These are phyloP conservation scores for Hypoxylon sp. DNA, from an alignment of 2,329 filamentous ascomycete species.

Conservation along the genomic window DNA sequence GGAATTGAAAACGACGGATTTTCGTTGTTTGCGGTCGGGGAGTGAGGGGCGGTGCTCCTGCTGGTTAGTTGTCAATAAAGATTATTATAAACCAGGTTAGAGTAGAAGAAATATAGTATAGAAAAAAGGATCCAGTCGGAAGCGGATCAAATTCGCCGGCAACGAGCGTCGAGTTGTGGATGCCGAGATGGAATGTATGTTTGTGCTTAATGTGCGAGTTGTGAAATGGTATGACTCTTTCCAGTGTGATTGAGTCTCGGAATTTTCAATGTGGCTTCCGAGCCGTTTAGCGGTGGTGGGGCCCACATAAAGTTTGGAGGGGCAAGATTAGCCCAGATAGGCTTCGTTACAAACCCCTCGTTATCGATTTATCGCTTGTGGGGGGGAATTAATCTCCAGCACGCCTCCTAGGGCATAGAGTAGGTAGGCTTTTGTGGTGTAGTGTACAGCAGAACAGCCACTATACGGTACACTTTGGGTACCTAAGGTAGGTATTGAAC, in stretches of 20 bases:
- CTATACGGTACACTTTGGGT: neutral
- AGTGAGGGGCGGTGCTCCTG: constrained; percentile 51
- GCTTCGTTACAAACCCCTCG: constrained; percentile 25
- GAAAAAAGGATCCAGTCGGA: constrained; percentile 8
- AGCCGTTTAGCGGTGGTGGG: constrained; percentile 27
- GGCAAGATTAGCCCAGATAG: constrained; percentile 27
- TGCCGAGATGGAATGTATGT: constrained; percentile 19
- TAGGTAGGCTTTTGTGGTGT: no score
- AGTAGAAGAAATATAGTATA: constrained; percentile 13
- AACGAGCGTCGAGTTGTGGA: constrained; percentile 8
- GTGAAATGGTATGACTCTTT: constrained; percentile 42
- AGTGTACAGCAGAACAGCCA: constrained; percentile 9
- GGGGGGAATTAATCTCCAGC: constrained; percentile 11
- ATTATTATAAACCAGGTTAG: neutral
- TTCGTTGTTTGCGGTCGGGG: constrained; percentile 80
- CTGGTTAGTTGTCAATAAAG: constrained; percentile 48
- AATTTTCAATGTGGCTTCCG: constrained; percentile 46
- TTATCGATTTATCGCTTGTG: constrained; percentile 24
- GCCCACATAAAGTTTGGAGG: constrained; percentile 35
- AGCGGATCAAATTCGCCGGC: constrained; percentile 3
- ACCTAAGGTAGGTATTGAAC: neutral
- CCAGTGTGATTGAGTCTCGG: constrained; percentile 35
- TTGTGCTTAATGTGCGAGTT: constrained; percentile 5
- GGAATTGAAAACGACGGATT: constrained; percentile 94
- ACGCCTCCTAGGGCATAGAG: neutral